Evolutionary conservation across 257 asterid genomes (phyloP), one percentile per base, ranked within the genome.

Genomic region (Dorcoceras hygrometricum): DNA sequence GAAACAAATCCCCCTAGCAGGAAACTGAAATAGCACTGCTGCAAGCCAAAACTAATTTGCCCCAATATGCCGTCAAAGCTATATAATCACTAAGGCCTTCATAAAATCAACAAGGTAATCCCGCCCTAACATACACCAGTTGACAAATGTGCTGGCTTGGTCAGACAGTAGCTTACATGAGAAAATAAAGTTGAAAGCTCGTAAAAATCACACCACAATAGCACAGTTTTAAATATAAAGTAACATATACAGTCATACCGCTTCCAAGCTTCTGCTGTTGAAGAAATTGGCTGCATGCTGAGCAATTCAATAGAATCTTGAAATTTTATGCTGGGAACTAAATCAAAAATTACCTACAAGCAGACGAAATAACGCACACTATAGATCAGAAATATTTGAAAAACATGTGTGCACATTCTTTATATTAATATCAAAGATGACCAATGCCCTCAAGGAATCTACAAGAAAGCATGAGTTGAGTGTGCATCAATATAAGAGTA

Each of bases 211-310:
- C 12, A 19, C 39, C 63, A 73, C 26, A 58, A 23, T 23, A 68
- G 66, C 39, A 62, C 3, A 34, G 19, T 50, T 53, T 51, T 6
- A 65, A 64, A 53, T 50, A 54, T 62, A 59, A 74, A 32, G 71
- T 25, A 58, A 65, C 46, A 73, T 59, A 24, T 62, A 63, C 53
- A 66, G 60, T 31, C 68, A 71, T 75, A 93, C 99, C 97, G 88
- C 85, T 81, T 93, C 96, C 96, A 89, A 81, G 99, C 99, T 66
- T 87, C 95, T 50, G 88, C 69, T 76, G 87, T 86, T 62, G 99
- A 93, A 77, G 91, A 84, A 75, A 88, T 88, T 12, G 99, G 99
- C 89, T 93, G 97, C 99, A 88, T 86, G 87, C 96, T 90, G 65
- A 93, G 87, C 79, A 93, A 82, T 81, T 93, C 91, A 59, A 93